These are phyloP conservation scores for Didymella glomerata DNA, from an alignment of 2,329 filamentous ascomycete genomes.

Conservation along the genomic window DNA sequence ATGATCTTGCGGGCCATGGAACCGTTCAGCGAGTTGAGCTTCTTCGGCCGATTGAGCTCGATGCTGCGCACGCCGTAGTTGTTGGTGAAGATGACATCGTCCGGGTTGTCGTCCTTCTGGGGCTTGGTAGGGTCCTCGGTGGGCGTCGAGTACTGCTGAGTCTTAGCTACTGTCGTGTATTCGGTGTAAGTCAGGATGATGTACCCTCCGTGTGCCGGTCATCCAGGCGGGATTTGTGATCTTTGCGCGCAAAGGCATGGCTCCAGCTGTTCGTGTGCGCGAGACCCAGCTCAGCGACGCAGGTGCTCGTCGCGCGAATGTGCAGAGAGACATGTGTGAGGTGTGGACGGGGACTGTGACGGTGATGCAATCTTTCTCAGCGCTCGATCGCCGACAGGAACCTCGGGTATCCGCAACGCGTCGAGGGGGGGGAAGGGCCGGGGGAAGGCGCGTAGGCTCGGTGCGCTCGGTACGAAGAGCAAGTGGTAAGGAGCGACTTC, in stretches of 20 bases:
- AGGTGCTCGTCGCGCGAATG: conserved; percentile 51
- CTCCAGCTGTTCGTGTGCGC: conserved; percentile 40
- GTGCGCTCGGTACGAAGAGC: neutral
- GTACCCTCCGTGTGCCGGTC: conserved; percentile 62
- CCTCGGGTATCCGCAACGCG: conserved; percentile 50
- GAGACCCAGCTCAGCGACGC: conserved; percentile 52
- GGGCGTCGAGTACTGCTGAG: conserved; percentile 47
- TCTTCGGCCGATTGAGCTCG: conserved; percentile 90
- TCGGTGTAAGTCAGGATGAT: conserved; percentile 7
- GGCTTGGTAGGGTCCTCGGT: conserved; percentile 58
- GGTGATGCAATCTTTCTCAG: conserved; percentile 44
- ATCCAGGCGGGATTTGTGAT: conserved; percentile 67
- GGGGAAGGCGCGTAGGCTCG: conserved; percentile 2
- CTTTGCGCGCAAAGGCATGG: conserved; percentile 85
- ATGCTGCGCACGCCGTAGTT: conserved; percentile 90
- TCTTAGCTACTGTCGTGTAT: conserved; percentile 15
- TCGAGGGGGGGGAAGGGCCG: conserved; percentile 7
- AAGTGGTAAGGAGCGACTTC: conserved; percentile 4
- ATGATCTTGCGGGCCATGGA: conserved; percentile 97
- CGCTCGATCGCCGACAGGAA: conserved; percentile 36
- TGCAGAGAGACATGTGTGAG: conserved; percentile 57
- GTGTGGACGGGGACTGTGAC: conserved; percentile 16
- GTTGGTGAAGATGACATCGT: conserved; percentile 93
- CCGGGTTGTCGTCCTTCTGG: conserved; percentile 73
- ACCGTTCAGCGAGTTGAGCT: conserved; percentile 89